Conservation (phyloP, 2,329 filamentous ascomycete genomes). For the Xylaria arbuscula region DNA sequence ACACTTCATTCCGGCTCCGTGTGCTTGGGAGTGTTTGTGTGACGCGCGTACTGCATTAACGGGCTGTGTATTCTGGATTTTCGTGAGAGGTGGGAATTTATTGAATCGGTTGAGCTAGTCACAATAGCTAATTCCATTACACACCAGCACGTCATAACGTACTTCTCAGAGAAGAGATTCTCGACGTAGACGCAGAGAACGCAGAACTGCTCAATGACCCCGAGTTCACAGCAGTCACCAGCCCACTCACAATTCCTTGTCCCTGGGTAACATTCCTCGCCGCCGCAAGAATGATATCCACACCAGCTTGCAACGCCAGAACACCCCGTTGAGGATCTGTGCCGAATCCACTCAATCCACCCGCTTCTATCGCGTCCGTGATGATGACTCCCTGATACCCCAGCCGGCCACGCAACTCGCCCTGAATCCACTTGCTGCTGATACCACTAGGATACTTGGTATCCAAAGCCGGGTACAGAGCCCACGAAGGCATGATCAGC, state of each 20-base stretch:
- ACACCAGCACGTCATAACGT: constrained; percentile 13
- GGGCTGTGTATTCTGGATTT: background rate
- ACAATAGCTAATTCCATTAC: background rate
- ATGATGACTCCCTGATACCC: constrained; percentile 26
- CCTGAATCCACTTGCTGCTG: constrained; percentile 34
- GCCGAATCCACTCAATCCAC: constrained; percentile 24
- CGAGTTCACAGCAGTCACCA: constrained; percentile 29
- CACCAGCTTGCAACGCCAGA: constrained; percentile 26
- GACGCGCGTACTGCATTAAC: background rate
- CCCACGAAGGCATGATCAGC: constrained; percentile 37
- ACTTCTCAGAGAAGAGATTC: constrained; percentile 16
- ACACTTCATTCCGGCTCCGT: background rate
- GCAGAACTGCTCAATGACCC: constrained; percentile 20
- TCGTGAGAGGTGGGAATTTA: background rate
- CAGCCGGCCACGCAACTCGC: constrained; percentile 27
- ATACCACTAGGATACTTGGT: constrained; percentile 29
- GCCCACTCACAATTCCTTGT: constrained; percentile 17
- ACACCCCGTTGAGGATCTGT: constrained; percentile 25
- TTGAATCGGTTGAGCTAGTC: background rate
- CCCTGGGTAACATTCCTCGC: constrained; percentile 26
- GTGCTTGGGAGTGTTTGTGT: background rate
- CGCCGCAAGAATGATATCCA: constrained; percentile 31
- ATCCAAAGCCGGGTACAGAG: constrained; percentile 32
- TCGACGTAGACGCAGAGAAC: constrained; percentile 28
- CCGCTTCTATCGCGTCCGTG: constrained; percentile 34